Evolutionary conservation across 2,329 filamentous ascomycete species (phyloP).

Genomic region (Colletotrichum sidae): DNA sequence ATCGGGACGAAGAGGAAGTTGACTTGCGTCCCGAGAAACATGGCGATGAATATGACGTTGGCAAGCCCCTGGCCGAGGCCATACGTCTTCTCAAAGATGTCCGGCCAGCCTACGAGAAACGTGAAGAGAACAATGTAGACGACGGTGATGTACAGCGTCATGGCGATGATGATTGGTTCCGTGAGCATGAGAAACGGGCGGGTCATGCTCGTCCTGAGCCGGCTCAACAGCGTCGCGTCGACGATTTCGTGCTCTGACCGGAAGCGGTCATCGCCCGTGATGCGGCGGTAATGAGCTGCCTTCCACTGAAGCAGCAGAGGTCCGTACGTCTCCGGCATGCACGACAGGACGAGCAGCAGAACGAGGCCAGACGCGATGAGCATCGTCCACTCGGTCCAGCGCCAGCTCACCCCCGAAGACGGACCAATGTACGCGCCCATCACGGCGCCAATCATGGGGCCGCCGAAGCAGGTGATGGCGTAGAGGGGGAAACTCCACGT

Average conservation of each 20-base stretch:
- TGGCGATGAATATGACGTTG: conserved; percentile 56
- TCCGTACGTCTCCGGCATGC: conserved; percentile 76
- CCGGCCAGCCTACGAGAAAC: conserved; percentile 62
- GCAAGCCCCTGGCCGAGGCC: conserved; percentile 54
- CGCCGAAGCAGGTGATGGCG: conserved; percentile 52
- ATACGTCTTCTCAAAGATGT: conserved; percentile 59
- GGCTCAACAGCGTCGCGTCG: conserved; percentile 62
- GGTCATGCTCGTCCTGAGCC: conserved; percentile 57
- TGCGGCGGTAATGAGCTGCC: conserved; percentile 67
- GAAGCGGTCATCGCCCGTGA: conserved; percentile 72
- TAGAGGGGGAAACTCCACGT: conserved; percentile 58
- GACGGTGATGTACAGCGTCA: conserved; percentile 63
- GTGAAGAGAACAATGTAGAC: conserved; percentile 66
- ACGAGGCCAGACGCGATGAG: conserved; percentile 71
- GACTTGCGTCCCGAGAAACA: conserved; percentile 54
- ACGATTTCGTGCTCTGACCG: conserved; percentile 73
- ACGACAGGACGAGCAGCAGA: conserved; percentile 65
- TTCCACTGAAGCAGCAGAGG: conserved; percentile 68
- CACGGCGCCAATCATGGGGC: conserved; percentile 55
- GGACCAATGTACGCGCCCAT: conserved; percentile 74
- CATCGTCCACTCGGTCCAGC: conserved; percentile 74
- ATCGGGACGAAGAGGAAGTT: conserved; percentile 48
- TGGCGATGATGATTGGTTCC: conserved; percentile 53
- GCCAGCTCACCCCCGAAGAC: conserved; percentile 63
- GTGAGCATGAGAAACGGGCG: conserved; percentile 54